Evolutionary conservation across 176 grass and related monocot genomes (phyloP), one percentile per base, ranked within the genome.

Genomic region (Dendrocalamus sinicus): DNA sequence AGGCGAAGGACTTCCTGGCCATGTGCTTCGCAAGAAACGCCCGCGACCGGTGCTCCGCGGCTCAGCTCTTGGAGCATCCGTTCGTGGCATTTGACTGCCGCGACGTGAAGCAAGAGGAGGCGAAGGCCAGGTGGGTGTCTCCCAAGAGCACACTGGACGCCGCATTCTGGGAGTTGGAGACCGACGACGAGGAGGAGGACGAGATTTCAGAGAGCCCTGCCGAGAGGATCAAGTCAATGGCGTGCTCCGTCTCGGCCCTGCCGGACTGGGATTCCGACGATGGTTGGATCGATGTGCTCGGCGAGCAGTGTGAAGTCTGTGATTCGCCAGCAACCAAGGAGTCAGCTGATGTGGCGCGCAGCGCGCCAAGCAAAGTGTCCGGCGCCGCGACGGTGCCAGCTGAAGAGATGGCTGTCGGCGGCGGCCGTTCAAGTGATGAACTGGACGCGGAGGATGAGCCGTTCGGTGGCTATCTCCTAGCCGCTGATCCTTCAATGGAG

Each of bases 111-210:
- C 63, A 55, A 54, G 59, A 53, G 7, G 70, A 67, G 32, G 78
- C 76, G 4, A 62, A 48, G 60, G 23, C 40, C 26, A 57, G 20
- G 67, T 75, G 91, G 85, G 86, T 86, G 44, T 96, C 94, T 1
- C 94, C 94, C 4, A 96, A 87, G 68, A 96, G 94, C 89, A 93
- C 89, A 22, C 80, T 96, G 2, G 94, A 96, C 73, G 77, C 85
- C 60, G 69, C 61, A 64, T 86, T 93, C 83, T 93, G 91, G 91
- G 83, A 89, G 5, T 79, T 63, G 2, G 67, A 89, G 40, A 65
- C 83, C n/a, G 91, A 90, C 0, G 85, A 80, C 0, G 88, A 93
- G 3, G 77, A 81, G 8, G 88, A 50, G 1, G 63, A 81, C 0
- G 80, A 81, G 4, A 2, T 28, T 12, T 2, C 63, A 0, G 35